A percentile compares a stretch with the other conserved stretches of the same genome.
Evolutionary conservation across 2,329 filamentous ascomycete species (phyloP).

Genomic region (Dactylellina sp.): DNA sequence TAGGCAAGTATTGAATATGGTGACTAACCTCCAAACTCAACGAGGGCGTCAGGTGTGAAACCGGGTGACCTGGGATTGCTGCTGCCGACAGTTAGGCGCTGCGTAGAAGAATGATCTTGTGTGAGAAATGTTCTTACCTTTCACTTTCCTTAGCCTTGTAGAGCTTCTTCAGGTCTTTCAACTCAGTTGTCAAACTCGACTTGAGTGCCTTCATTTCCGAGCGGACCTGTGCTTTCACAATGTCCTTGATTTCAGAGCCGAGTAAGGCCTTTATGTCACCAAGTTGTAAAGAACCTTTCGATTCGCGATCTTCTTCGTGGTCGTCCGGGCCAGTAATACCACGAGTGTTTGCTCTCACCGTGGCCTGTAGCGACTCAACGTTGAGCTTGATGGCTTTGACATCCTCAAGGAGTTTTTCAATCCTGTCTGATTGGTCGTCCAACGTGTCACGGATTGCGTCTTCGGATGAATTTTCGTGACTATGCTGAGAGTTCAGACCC

Average conservation of each 20-base stretch:
- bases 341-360: constrained; percentile 50
- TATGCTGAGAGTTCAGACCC: constrained; percentile 57
- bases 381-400: constrained; percentile 53
- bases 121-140: constrained; percentile 23
- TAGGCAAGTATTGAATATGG: neutral
- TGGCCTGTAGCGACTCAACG: constrained; percentile 43
- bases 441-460: constrained; percentile 55
- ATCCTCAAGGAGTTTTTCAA: constrained; percentile 52
- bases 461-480: constrained; percentile 45
- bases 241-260: constrained; percentile 52
- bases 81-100: constrained; percentile 9
- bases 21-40: constrained; percentile 51
- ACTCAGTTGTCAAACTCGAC: constrained; percentile 42
- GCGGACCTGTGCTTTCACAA: constrained; percentile 55
- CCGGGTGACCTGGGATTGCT: constrained; percentile 55
- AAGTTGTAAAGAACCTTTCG: constrained; percentile 31
- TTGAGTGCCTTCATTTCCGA: constrained; percentile 55
- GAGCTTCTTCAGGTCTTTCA: constrained; percentile 54
- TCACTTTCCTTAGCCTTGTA: constrained; percentile 51
- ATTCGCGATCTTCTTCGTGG: constrained; percentile 37
- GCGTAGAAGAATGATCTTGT: neutral
- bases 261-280: constrained; percentile 37
- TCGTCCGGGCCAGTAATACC: constrained; percentile 43
- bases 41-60: constrained; percentile 46
- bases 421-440: constrained; percentile 53